Evolutionary conservation across 1,284 basidiomycete genomes (phyloP), one percentile per base, ranked within the genome.

Genomic region (Garcileccinum viscosum): DNA sequence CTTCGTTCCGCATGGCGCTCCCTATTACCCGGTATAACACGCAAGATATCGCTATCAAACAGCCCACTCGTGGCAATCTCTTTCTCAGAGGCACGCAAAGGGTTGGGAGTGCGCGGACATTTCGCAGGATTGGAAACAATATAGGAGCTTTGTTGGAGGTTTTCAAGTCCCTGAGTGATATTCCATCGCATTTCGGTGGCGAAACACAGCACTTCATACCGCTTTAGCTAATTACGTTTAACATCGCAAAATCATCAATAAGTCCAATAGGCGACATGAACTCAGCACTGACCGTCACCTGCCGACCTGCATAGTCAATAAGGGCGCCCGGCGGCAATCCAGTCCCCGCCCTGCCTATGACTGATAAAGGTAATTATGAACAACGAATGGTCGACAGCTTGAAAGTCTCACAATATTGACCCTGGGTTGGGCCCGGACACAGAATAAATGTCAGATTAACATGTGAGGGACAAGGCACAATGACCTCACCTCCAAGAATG

Each of bases 201-300:
- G 22, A 79, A 79, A 62, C 78, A 80, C 37, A 77, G 76, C 24
- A 77, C 73, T 64, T 80, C 78, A 64, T 80, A 80, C 2, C 61
- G 72, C 35, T 73, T 77, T 32, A 78, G 70, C 77, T 76, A 24
- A 58, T 37, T 53, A 40, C 63, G 24, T 40, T 50, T n/a, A n/a
- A n/a, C 37, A 62, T 62, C 37, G 61, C 27, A 24, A 44, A 32
- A 62, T 4, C 6, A 35, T 32, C 32, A n/a, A 56, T 12, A 33
- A 56, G 22, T 56, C 11, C 19, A 30, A 56, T 17, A n/a, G 42
- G 42, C 42, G 42, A 42, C 42, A 42, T 42, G 40, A 1, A 32
- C n/a, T 11, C 0, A 11, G 6, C 42, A 42, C 42, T 42, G 19
- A 42, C 42, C 22, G 42, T 42, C 42, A 42, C 9, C 42, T 42